Evolutionary conservation across 768 basidiomycete species (phyloP), one percentile per base, ranked within the genome.

Genomic region (Termitomyces bulborhizus): DNA sequence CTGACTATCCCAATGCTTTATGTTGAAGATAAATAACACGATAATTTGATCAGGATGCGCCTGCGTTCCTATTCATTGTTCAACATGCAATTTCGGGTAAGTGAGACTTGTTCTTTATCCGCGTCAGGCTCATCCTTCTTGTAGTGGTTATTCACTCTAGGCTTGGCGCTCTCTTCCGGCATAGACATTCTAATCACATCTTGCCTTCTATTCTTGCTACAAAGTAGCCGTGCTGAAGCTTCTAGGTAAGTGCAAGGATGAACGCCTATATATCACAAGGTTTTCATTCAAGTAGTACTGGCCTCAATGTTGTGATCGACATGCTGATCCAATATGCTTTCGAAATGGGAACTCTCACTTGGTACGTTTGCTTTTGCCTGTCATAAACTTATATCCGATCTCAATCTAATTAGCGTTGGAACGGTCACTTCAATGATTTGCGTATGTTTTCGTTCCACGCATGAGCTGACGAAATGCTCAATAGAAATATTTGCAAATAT

Each of bases 121-220:
- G 21, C 21, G n/a, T 6, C 11, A 27, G 3, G 12, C 27, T 44
- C 13, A 56, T 13, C 3, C 31, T 32, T 27, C 36, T 34, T 46
- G 6, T 6, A 77, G 76, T 77, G 76, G 74, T 57, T 76, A 8
- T 76, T 77, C 46, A 76, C 76, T 9, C 64, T 72, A 9, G 76
- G 76, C 16, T 64, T 77, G 9, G 68, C 73, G 1, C 63, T 76
- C 37, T 77, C 76, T 3, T 71, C 71, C 16, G 60, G 63, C n/a
- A 66, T 74, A 3, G 76, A 77, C 53, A 57, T 77, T 24, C 47
- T 77, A 32, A 68, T 77, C 46, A 69, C 75, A 3, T 58, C 58
- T 6, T 68, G 65, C 48, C 64, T 77, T 37, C 71, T 68, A 8
- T 56, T 72, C 51, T 66, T 73, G 3, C 60, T 77, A 2, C 69